Conservation (phyloP, 768 basidiomycete genomes). For the Tephrocybe sp. region DNA sequence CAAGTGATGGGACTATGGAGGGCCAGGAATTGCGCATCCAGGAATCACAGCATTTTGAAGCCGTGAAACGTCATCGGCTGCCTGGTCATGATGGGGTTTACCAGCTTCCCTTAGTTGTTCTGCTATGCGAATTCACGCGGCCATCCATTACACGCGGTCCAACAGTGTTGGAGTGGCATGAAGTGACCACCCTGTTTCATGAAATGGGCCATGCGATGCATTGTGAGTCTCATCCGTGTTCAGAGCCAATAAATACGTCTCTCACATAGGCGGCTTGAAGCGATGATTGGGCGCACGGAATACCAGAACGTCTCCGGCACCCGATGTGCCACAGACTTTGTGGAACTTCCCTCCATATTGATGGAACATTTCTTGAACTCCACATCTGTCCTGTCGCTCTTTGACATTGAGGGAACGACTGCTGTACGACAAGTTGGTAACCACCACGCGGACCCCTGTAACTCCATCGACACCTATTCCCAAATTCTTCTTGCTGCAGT, state of each 20-base stretch:
- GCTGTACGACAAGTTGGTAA: conserved; percentile 50
- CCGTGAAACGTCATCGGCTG: conserved; percentile 54
- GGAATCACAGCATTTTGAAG: conserved; percentile 63
- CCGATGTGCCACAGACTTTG: conserved; percentile 96
- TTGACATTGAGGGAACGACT: conserved; percentile 52
- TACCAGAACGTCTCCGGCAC: conserved; percentile 98
- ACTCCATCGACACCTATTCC: conserved; percentile 83
- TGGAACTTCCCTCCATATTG: conserved; percentile 94
- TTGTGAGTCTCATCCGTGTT: conserved; percentile 56
- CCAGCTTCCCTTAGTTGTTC: conserved; percentile 89
- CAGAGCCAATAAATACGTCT: not conserved
- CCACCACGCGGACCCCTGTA: conserved; percentile 73
- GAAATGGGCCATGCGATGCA: conserved; percentile 99
- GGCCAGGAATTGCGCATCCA: conserved; percentile 39
- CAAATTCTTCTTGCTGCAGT: conserved; percentile 87
- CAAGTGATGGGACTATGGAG: conserved; percentile 53
- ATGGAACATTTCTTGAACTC: conserved; percentile 98
- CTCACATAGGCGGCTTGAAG: conserved; percentile 36
- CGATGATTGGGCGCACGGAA: conserved; percentile 96
- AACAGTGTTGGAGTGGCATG: conserved; percentile 84
- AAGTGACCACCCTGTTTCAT: conserved; percentile 92
- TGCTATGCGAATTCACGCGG: conserved; percentile 82
- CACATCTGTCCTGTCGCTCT: conserved; percentile 76
- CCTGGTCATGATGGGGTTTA: conserved; percentile 66
- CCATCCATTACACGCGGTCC: conserved; percentile 61